Evolutionary conservation across 768 basidiomycete genomes (phyloP).

Genomic region (Suillus bovinus): DNA sequence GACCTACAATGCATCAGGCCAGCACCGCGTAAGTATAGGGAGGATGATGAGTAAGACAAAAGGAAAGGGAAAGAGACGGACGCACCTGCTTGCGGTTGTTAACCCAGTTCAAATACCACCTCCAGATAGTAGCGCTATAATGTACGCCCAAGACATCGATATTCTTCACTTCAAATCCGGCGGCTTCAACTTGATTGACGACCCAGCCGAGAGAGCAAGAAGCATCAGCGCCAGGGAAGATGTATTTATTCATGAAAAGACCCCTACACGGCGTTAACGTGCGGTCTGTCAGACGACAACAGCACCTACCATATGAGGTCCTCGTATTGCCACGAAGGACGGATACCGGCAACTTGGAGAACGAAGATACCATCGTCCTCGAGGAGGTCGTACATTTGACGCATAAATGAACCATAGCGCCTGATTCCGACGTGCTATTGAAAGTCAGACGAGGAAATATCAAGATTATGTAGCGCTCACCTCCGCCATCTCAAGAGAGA

Average conservation of each 20-base stretch:
- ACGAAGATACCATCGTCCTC: conserved; percentile 95
- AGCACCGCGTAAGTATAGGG: background rate
- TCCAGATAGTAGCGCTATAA: conserved; percentile 86
- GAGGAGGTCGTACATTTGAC: conserved; percentile 89
- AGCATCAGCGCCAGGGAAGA: conserved; percentile 99
- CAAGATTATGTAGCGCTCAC: conserved; percentile 35
- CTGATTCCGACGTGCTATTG: conserved; percentile 90
- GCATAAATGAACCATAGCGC: conserved; percentile 85
- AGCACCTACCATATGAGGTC: conserved; percentile 83
- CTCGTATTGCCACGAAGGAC: conserved; percentile 97
- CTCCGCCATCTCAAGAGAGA: conserved; percentile 98
- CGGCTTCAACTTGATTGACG: conserved; percentile 79
- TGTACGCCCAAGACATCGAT: conserved; percentile 97
- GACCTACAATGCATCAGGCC: conserved; percentile 20
- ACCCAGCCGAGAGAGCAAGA: conserved; percentile 97
- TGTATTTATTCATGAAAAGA: conserved; percentile 96
- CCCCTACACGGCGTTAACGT: conserved; percentile 54
- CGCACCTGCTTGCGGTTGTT: conserved; percentile 82
- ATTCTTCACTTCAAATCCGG: conserved; percentile 96
- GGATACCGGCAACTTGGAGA: conserved; percentile 95
- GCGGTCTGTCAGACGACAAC: background rate
- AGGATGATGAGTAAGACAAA: background rate
- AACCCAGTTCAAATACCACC: conserved; percentile 98
- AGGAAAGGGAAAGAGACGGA: background rate
- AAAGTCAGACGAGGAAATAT: background rate